Conservation (phyloP, 164 flowering plant species). For the Chloranthus sessilifolius region DNA sequence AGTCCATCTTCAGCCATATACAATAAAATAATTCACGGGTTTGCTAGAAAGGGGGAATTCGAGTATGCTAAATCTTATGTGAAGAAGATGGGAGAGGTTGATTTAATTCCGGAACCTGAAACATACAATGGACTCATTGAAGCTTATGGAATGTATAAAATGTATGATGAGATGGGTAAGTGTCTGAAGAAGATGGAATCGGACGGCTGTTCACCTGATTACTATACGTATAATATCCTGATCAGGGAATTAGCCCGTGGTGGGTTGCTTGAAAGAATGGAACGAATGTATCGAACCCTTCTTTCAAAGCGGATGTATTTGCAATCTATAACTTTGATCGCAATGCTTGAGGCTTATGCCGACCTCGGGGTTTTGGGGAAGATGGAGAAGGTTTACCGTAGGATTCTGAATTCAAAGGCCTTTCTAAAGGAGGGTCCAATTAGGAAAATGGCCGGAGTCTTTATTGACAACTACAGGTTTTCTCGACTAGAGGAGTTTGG, state of each 20-base stretch:
- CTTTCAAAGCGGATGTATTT: conserved; percentile 32
- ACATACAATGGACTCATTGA: conserved; percentile 47
- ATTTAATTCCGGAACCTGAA: conserved; percentile 24
- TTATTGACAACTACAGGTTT: conserved; percentile 47
- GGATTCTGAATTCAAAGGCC: conserved; percentile 23
- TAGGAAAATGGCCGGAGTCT: conserved; percentile 43
- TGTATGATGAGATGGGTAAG: conserved; percentile 55
- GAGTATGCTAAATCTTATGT: conserved; percentile 32
- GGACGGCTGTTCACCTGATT: conserved; percentile 38
- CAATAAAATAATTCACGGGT: conserved; percentile 44
- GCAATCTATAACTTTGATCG: conserved; percentile 36
- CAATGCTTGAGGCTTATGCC: conserved; percentile 60
- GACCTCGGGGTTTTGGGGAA: conserved; percentile 36
- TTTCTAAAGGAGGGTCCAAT: conserved; percentile 32
- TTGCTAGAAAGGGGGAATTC: conserved; percentile 34
- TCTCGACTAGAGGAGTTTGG: conserved; percentile 53
- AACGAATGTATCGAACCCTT: conserved; percentile 28
- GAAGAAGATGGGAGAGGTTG: conserved; percentile 33
- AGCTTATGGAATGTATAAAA: conserved; percentile 42
- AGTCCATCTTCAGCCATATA: conserved; percentile 31
- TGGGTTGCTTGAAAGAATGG: conserved; percentile 54
- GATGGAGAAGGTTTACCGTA: conserved; percentile 44
- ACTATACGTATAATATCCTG: conserved; percentile 47
- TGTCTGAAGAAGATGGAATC: conserved; percentile 51
- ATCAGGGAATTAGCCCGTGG: conserved; percentile 43